A percentile compares a stretch with the other conserved stretches of the same genome.
Conservation (phyloP, 208 protist genomes). For the Trypanosoma boissoni region DNA sequence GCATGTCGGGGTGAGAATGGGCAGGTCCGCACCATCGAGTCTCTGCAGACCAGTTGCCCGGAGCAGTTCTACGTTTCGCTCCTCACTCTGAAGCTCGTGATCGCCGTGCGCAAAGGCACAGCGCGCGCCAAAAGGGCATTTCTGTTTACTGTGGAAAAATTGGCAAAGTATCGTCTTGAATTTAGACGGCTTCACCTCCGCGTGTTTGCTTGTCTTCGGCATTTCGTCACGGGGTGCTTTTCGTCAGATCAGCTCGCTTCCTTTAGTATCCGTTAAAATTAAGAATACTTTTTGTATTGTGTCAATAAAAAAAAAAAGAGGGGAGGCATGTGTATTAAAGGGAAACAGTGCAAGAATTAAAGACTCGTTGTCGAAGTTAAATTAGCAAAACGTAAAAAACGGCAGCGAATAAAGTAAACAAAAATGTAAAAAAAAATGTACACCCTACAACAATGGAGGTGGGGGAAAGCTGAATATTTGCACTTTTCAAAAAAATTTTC, state of each 20-base stretch:
- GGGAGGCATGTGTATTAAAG: too few species aligned
- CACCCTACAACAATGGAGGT: too few species aligned
- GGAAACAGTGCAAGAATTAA: too few species aligned
- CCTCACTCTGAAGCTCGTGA: constrained; percentile 68
- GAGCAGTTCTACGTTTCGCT: constrained; percentile 61
- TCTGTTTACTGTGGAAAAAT: constrained; percentile 50
- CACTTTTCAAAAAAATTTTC: too few species aligned
- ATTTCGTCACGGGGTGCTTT: constrained; percentile 13
- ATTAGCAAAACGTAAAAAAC: too few species aligned
- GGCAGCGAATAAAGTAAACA: too few species aligned
- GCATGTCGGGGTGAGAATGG: constrained; percentile 1
- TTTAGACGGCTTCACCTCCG: constrained; percentile 85
- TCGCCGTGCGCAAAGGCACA: constrained; percentile 86
- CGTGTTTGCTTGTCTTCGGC: constrained; percentile 40
- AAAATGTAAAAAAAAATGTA: too few species aligned
- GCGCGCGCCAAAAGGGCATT: constrained; percentile 63
- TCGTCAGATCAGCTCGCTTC: constrained; percentile 6
- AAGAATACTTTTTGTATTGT: too few species aligned
- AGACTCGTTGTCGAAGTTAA: too few species aligned
- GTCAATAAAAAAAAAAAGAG: too few species aligned
- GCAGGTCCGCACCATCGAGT: constrained; percentile 34
- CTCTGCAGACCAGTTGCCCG: constrained; percentile 61
- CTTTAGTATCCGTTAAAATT: too few species aligned
- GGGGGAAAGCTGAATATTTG: too few species aligned
- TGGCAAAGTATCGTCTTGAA: constrained; percentile 81